Evolutionary conservation across 2,329 filamentous ascomycete genomes (phyloP).

Genomic region (Fusarium sp.): DNA sequence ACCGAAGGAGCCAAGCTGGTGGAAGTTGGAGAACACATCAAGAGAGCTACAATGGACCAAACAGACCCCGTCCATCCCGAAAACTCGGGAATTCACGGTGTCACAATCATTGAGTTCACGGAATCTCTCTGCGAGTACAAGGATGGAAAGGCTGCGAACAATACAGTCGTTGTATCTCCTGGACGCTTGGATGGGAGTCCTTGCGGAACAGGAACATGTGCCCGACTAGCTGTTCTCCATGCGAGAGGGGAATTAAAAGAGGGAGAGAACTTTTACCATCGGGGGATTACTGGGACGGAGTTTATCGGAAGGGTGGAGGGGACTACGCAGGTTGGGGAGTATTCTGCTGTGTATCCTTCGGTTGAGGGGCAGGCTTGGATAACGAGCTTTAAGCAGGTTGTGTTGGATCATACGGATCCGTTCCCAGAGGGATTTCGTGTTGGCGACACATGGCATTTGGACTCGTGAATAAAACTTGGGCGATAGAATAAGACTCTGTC

Average conservation of each 20-base stretch:
- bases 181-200: neutral
- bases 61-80: slow-evolving; percentile 23
- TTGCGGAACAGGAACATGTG: neutral
- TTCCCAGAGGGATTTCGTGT: neutral
- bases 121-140: slow-evolving; percentile 13
- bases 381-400: neutral
- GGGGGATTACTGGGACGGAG: neutral
- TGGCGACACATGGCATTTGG: neutral
- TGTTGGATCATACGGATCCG: neutral
- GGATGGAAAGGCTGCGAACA: neutral
- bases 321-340: neutral
- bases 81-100: slow-evolving; percentile 25
- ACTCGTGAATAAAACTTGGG: neutral
- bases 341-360: neutral
- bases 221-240: neutral
- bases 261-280: neutral
- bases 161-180: neutral
- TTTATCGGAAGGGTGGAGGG: neutral
- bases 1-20: slow-evolving; percentile 6
- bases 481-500: too few relatives aligned
- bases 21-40: slow-evolving; percentile 34
- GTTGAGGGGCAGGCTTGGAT: neutral
- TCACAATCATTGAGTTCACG: slow-evolving; percentile 36
- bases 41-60: slow-evolving; percentile 23
- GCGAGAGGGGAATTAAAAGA: neutral